Base-by-base conservation (phyloP, 225 moss, liverwort and hornwort genomes). In the Anthoceros angustus region DNA sequence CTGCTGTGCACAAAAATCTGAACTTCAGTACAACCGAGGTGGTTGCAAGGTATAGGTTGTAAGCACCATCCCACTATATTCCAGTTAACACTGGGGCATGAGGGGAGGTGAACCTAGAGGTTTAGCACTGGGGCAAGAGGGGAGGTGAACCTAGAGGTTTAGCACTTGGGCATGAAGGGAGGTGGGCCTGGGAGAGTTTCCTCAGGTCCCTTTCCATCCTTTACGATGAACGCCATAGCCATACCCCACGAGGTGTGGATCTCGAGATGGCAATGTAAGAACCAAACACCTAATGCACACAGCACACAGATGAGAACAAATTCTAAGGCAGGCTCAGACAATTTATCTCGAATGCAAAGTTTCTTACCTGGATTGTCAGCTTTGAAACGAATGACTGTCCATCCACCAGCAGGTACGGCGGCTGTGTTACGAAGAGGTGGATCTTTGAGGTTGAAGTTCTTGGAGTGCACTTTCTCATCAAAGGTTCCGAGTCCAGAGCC, bases 401-500 rank as follows among this genome's bases (percentile, higher is more conserved):
- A 32, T 32, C 32, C 32, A 32, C 32, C 32, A 32, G 32, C 32
- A 32, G 32, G 32, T 4, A 32, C 32, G 32, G 32, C 32, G 32
- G 32, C 32, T 32, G 32, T 32, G 32, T 32, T 32, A 32, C 32
- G 32, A 32, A 32, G 32, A 32, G 32, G 32, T 32, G 32, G 32
- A 32, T 20, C 7, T 1, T 7, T 20, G 55, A 77, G 40, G 64
- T 83, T 40, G 64, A 68, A 83, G 63, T 83, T 4, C 32, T 32
- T 32, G 32, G 32, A 32, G 32, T 32, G 32, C 32, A 32, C 32
- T 32, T 32, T 32, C 32, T 32, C 32, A 32, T 32, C 32, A 32
- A 32, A 32, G 32, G 32, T 74, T 60, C 83, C 83, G 39, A 46
- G 62, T 41, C 83, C 83, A 64, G 71, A 68, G 25, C 83, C 83